Base-by-base conservation (phyloP, 2,329 filamentous ascomycete species). In the Simplicillium aogashimaense region DNA sequence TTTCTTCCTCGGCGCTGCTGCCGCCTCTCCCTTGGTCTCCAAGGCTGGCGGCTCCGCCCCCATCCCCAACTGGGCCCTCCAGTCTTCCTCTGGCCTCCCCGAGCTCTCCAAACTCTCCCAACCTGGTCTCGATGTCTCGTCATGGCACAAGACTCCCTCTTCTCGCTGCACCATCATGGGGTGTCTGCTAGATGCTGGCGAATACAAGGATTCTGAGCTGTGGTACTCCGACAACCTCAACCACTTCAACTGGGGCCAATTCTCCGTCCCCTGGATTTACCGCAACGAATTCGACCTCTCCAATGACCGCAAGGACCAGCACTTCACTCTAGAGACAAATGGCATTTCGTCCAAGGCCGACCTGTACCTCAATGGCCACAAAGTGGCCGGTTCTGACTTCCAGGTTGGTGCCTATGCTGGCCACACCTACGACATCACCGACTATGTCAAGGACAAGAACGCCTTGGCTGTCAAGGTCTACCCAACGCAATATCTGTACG, bases 281-380 rank as follows among this genome's bases (percentile, higher is more conserved):
- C 65, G 76, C 11, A 58, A 69, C 31, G 71, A 78, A 43, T 72
- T 78, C 40, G 43, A 45, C 0, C 47, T 77, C 2, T 47, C 55
- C 1, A 44, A 2, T 25, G 52, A 0, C 56, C 54, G 29, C 4
- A 35, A 46, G 29, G 48, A 50, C 2, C 55, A 64, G 29, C 68
- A 76, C 47, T 74, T 68, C 45, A 63, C 72, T 20, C 57, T 81
- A 2, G 57, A 69, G 29, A 80, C 75, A 0, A 63, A 81, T 44
- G 77, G 77, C 4, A 76, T 81, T 46, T 72, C 68, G 0, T 78
- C 76, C 1, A 67, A 67, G 28, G 78, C 73, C 1, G 76, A 81
- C 46, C 66, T 82, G 6, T 78, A 65, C 43, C 44, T 81, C 37
- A 81, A 81, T 42, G 75, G 76, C 11, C 55, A 60, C 25, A 57